These are phyloP conservation scores for Myxozyma kluyveri DNA, from an alignment of 805 yeast species.

Conservation along the genomic window DNA sequence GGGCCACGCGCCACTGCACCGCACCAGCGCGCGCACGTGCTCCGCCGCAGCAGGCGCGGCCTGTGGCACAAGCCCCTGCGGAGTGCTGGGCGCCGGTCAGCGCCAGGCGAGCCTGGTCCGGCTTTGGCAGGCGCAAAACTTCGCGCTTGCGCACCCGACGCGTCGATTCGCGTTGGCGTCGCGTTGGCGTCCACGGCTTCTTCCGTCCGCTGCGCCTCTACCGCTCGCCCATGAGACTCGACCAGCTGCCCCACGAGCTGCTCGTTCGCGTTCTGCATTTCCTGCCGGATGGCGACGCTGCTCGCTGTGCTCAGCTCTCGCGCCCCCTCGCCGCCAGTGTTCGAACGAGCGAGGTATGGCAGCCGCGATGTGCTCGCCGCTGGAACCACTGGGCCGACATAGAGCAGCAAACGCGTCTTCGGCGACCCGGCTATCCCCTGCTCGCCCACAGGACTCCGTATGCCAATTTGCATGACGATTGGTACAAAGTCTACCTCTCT, in stretches of 20 bases:
- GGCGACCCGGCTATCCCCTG: conserved; percentile 1
- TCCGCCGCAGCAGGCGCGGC: conserved; percentile 1
- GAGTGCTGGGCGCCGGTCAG: background rate
- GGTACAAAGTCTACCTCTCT: background rate
- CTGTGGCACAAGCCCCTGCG: background rate
- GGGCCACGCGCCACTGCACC: conserved; percentile 1
- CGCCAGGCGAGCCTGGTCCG: no score
- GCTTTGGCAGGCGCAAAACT: no score
- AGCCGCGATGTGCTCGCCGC: conserved; percentile 10
- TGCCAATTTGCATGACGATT: background rate
- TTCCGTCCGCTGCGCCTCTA: no score
- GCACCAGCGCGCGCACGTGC: background rate
- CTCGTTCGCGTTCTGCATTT: conserved; percentile 3
- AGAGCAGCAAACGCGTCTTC: background rate
- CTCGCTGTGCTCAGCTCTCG: background rate
- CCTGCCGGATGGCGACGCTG: conserved; percentile 7
- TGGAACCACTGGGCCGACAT: conserved; percentile 10
- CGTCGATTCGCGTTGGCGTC: no score
- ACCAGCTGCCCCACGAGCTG: conserved; percentile 10
- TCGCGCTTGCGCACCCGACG: no score
- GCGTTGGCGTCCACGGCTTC: no score
- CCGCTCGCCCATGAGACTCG: no score
- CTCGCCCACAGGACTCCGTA: background rate
- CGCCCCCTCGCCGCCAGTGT: background rate
- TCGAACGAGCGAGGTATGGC: background rate